Base-by-base conservation (phyloP, 495 filamentous ascomycete species). In the Daldinia vernicosa region DNA sequence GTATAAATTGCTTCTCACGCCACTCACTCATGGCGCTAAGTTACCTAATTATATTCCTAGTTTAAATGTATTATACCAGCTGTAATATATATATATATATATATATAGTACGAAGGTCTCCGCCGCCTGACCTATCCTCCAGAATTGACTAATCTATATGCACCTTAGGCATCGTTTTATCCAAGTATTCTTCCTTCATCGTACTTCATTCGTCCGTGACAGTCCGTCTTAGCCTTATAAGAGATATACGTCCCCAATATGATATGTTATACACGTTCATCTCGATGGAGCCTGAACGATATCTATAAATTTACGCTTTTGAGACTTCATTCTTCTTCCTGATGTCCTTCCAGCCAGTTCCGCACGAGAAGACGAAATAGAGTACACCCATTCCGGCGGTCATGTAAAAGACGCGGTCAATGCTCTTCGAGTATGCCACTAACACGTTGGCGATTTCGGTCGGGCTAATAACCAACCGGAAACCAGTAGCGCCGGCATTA, bases 291-390 rank as follows among this genome's bases (percentile, higher is more conserved):
- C 9, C 32, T 2, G 2, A 11, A 12, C 32, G 5, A 35, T 35
- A 35, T 14, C 32, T 11, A 35, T 35, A 19, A 60, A 4, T n/a
- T 15, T 60, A 43, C 6, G 57, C 57, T 17, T 60, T 57, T 12
- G 54, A 57, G 6, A 57, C 54, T 57, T 57, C 24, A 15, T 82
- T 79, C 60, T 79, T 79, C 71, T 81, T 82, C 63, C 79, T 74
- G 50, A 83, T 72, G 76, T 81, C 82, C 60, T 78, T 80, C 82
- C 82, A 85, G n/a, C 83, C 83, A 77, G 82, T 82, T 3, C 81
- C 82, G 66, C 76, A 82, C 15, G 76, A 59, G 35, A 68, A 74
- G 17, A 72, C 15, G 32, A 76, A 74, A 39, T 54, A 66, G 9
- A 57, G 47, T 1, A 60, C 77, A 22, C 70, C 75, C 12, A 74